phyloP scores from a whole-genome alignment of 768 basidiomycete species.

The Hypholoma fasciculare region DNA sequence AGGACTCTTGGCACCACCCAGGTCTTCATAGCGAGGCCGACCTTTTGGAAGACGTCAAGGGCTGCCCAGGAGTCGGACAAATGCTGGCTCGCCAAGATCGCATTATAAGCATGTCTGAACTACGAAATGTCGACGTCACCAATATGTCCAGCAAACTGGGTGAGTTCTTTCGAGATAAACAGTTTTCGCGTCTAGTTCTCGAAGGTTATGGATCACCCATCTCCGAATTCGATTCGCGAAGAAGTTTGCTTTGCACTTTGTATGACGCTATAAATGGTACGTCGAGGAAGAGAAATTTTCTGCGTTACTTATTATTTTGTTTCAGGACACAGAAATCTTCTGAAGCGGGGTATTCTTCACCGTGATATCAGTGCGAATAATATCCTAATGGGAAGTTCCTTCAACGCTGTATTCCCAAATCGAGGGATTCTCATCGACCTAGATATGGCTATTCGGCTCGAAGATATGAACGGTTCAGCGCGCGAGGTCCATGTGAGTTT shows the following conservation, averaged over 20 bases:
- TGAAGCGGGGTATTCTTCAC: conserved; percentile 17
- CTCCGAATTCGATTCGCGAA: background rate
- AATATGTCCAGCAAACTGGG: background rate
- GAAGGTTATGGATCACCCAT: background rate
- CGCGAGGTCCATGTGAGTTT: background rate
- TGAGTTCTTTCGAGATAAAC: background rate
- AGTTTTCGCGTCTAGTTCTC: background rate
- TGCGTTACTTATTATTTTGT: background rate
- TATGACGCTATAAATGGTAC: background rate
- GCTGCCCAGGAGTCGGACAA: conserved; percentile 11
- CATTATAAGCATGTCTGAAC: background rate
- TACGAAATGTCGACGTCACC: background rate
- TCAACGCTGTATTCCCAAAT: background rate
- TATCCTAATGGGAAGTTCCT: conserved; percentile 10
- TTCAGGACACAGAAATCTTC: conserved; percentile 17
- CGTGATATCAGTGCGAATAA: conserved; percentile 23
- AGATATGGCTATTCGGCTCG: background rate
- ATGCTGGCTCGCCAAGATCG: conserved; percentile 10
- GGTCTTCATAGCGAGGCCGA: conserved; percentile 5
- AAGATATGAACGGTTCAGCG: background rate
- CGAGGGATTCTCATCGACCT: conserved; percentile 14
- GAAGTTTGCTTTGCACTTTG: background rate
- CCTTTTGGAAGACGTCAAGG: conserved; percentile 4
- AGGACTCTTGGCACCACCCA: conserved; percentile 17
- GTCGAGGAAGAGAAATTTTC: background rate